phyloP scores from a whole-genome alignment of 1,284 basidiomycete genomes.

The Cutaneotrichosporon cavernicola region DNA sequence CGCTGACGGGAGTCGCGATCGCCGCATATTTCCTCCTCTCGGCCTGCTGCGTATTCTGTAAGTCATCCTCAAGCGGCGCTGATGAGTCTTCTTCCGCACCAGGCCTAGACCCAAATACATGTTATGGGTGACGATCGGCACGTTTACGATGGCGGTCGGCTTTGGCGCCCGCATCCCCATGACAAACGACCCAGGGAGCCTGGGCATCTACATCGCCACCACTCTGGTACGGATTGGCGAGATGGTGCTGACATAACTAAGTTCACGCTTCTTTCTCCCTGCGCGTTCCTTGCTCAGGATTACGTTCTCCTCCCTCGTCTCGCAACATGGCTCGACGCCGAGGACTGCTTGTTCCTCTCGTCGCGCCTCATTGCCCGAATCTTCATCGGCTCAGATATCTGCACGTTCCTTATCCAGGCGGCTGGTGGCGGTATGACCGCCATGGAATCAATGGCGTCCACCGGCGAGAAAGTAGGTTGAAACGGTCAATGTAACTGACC shows the following conservation, averaged over 20 bases:
- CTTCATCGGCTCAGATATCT: constrained; percentile 58
- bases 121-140: constrained; percentile 4
- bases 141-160: background rate
- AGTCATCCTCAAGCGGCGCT: constrained; percentile 12
- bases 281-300: constrained; percentile 68
- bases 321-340: constrained; percentile 58
- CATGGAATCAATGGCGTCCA: constrained; percentile 27
- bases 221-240: constrained; percentile 49
- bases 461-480: constrained; percentile 44
- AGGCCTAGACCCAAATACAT: constrained; percentile 7
- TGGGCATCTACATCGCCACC: constrained; percentile 60
- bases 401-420: constrained; percentile 65
- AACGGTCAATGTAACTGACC: background rate
- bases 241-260: constrained; percentile 9
- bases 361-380: constrained; percentile 31
- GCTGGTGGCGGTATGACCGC: constrained; percentile 50
- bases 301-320: constrained; percentile 68
- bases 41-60: constrained; percentile 24
- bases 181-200: background rate
- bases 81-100: background rate
- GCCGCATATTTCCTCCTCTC: constrained; percentile 23
- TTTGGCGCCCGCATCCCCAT: background rate
- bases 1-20: constrained; percentile 23
- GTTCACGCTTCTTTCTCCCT: constrained; percentile 56
- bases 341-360: constrained; percentile 47